Evolutionary conservation across 768 basidiomycete species (phyloP).

Genomic region (Serendipita vermifera): DNA sequence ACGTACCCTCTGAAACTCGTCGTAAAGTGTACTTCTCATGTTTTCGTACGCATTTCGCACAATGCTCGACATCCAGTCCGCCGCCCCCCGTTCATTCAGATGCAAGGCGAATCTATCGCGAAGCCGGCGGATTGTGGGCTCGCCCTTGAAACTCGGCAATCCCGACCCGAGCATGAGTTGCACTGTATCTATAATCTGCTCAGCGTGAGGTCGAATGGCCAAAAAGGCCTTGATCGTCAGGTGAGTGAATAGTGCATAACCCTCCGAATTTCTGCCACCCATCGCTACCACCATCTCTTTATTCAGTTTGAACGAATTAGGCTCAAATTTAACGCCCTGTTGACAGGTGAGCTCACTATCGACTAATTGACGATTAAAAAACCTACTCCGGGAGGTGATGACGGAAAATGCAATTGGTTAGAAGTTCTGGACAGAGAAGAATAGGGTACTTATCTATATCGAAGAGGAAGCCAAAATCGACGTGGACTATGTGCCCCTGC

Average conservation of each 20-base stretch:
- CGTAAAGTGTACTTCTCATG: constrained; percentile 82
- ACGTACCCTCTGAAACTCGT: constrained; percentile 84
- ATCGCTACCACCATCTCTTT: constrained; percentile 98
- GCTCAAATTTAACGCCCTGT: constrained; percentile 97
- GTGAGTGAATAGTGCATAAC: constrained; percentile 87
- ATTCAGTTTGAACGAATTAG: constrained; percentile 93
- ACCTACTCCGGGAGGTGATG: constrained; percentile 43
- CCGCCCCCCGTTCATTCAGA: constrained; percentile 78
- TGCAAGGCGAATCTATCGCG: constrained; percentile 75
- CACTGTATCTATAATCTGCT: constrained; percentile 77
- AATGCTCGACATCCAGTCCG: constrained; percentile 82
- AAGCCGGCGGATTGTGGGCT: constrained; percentile 75
- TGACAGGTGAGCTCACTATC: constrained; percentile 5
- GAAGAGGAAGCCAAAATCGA: constrained; percentile 93
- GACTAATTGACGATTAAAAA: neutral
- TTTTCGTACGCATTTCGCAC: constrained; percentile 94
- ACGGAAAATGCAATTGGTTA: constrained; percentile 16
- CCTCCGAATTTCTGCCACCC: constrained; percentile 90
- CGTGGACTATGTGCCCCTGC: constrained; percentile 91
- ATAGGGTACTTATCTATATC: constrained; percentile 84
- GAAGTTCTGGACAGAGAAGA: constrained; percentile 20
- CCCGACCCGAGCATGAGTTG: constrained; percentile 92
- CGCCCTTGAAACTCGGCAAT: constrained; percentile 94
- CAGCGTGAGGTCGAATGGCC: constrained; percentile 86
- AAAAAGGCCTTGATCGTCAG: constrained; percentile 94